Conservation (phyloP, 345 rosid species). For the Aegle marmelos region DNA sequence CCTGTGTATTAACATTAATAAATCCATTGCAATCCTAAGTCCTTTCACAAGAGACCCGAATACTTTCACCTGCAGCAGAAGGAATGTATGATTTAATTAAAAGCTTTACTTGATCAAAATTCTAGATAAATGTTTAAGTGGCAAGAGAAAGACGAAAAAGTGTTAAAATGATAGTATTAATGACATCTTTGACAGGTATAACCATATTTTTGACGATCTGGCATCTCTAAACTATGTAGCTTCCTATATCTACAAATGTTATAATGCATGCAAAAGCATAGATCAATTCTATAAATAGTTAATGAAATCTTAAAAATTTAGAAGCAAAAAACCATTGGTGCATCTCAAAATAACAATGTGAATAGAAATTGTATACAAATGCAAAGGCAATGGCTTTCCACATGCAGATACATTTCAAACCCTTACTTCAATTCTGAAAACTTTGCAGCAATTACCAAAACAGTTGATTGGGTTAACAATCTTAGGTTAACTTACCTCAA, state of each 20-base stretch:
- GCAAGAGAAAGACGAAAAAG: background rate
- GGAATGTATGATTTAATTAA: background rate
- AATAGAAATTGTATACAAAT: background rate
- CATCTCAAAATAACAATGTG: background rate
- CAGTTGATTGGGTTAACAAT: background rate
- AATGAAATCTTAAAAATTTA: background rate
- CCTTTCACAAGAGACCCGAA: slow-evolving; percentile 89
- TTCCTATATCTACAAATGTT: background rate
- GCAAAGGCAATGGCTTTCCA: background rate
- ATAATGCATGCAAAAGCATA: background rate
- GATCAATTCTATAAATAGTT: background rate
- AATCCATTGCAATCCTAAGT: slow-evolving; percentile 67
- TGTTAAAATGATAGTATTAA: background rate
- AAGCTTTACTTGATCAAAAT: background rate
- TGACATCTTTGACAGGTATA: background rate
- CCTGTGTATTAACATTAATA: slow-evolving; percentile 54
- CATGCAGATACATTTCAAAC: background rate
- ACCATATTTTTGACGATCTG: background rate
- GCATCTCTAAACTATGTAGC: background rate
- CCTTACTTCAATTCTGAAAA: background rate
- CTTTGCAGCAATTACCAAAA: background rate
- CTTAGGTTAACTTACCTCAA: background rate
- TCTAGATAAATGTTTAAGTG: background rate
- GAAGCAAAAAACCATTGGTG: background rate
- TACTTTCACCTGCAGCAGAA: slow-evolving; percentile 61